These are phyloP conservation scores for Penicillium bovifimosum DNA, from an alignment of 495 filamentous ascomycete species.

Conservation along the genomic window DNA sequence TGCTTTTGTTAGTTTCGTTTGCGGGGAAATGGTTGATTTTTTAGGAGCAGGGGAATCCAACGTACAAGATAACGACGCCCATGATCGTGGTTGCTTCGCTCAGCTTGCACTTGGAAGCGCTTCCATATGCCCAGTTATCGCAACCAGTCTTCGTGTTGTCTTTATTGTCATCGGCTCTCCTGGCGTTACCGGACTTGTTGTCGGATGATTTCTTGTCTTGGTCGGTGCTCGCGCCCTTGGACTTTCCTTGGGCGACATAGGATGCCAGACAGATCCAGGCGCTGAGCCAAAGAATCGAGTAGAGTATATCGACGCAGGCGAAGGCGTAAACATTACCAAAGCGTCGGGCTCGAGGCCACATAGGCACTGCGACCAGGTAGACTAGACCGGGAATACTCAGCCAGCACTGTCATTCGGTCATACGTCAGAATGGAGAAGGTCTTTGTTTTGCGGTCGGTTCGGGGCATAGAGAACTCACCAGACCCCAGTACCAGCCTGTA, in stretches of 20 bases:
- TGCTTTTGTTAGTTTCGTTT: conserved; percentile 28
- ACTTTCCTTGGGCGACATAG: conserved; percentile 51
- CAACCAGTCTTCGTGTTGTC: conserved; percentile 33
- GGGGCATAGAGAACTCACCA: conserved; percentile 50
- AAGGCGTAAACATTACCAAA: conserved; percentile 81
- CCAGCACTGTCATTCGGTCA: conserved; percentile 60
- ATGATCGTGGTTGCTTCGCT: conserved; percentile 76
- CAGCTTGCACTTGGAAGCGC: conserved; percentile 55
- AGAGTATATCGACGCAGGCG: conserved; percentile 65
- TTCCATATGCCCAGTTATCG: conserved; percentile 51
- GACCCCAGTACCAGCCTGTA: conserved; percentile 67
- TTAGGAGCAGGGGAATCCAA: conserved; percentile 5
- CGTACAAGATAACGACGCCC: conserved; percentile 76
- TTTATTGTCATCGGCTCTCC: conserved; percentile 9
- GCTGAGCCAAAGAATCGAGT: conserved; percentile 75
- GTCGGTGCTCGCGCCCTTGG: conserved; percentile 10
- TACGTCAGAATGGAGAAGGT: conserved; percentile 13
- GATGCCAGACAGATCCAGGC: conserved; percentile 73
- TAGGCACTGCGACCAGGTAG: conserved; percentile 76
- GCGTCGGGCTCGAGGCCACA: conserved; percentile 73
- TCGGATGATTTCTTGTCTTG: conserved; percentile 11
- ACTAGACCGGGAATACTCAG: conserved; percentile 75
- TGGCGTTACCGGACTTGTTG: conserved; percentile 17
- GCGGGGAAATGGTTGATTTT: neutral
- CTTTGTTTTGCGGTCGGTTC: neutral